Conservation (phyloP, 2,329 filamentous ascomycete species). For the Fusarium sp. region DNA sequence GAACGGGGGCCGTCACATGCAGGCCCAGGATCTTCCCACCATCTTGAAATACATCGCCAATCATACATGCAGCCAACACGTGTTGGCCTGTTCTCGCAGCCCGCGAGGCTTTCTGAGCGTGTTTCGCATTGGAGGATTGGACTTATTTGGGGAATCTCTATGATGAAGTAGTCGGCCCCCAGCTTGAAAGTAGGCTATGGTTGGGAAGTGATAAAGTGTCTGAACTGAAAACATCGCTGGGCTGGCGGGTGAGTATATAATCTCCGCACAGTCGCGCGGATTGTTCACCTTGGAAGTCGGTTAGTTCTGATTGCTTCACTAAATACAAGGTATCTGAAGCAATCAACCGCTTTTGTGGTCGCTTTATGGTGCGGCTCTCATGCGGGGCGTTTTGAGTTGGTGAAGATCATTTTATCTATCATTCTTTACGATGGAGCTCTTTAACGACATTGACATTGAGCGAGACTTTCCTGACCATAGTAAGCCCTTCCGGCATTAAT, state of each 20-base stretch:
- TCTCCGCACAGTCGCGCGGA: not conserved
- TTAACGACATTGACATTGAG: conserved; percentile 13
- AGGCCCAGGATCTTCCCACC: conserved; percentile 13
- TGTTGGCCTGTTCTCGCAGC: conserved; percentile 13
- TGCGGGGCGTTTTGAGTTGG: not conserved
- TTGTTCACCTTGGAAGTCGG: no score
- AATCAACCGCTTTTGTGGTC: not conserved
- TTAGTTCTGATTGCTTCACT: not conserved
- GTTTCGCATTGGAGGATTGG: conserved; percentile 5
- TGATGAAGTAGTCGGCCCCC: conserved; percentile 9
- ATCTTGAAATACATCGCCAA: conserved; percentile 26
- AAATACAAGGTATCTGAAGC: not conserved
- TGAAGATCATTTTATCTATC: no score
- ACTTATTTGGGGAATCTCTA: not conserved
- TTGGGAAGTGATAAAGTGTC: not conserved
- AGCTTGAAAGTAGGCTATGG: not conserved
- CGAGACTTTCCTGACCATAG: conserved; percentile 6
- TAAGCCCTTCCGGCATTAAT: not conserved
- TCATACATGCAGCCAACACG: conserved; percentile 12
- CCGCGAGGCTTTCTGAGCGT: conserved; percentile 23
- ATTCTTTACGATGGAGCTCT: conserved; percentile 12
- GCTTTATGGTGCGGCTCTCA: not conserved
- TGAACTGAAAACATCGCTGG: no score
- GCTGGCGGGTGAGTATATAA: conserved; percentile 1
- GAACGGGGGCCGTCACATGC: conserved; percentile 11